Percentiles rank a stretch among this genome's conserved stretches.
Evolutionary conservation across 306 rosid species (phyloP).

Genomic region (Arachis hypogaea): DNA sequence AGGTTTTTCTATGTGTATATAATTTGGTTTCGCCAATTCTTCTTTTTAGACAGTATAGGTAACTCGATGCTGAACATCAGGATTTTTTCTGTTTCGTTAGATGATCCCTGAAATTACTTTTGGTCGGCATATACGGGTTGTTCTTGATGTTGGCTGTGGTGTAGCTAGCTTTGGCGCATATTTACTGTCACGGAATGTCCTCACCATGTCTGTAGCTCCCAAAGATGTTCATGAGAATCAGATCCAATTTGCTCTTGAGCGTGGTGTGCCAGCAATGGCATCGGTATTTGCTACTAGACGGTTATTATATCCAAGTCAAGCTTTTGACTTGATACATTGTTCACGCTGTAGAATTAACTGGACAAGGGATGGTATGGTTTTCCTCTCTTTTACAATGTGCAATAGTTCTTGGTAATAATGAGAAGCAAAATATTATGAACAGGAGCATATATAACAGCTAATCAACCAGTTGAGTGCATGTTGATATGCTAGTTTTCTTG

Average conservation of each 20-base stretch:
- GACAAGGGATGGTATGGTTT: conserved; percentile 84
- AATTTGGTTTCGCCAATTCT: conserved; percentile 7
- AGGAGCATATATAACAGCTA: conserved; percentile 8
- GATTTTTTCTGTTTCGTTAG: conserved; percentile 42
- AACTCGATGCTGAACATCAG: conserved; percentile 42
- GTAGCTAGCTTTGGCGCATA: conserved; percentile 98
- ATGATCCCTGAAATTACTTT: conserved; percentile 84
- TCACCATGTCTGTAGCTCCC: conserved; percentile 91
- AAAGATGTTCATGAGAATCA: conserved; percentile 98
- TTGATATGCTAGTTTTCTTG: conserved; percentile 25
- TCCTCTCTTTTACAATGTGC: conserved; percentile 26
- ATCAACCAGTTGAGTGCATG: conserved; percentile 16
- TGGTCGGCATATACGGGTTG: conserved; percentile 78
- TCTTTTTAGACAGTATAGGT: conserved; percentile 15
- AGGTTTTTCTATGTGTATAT: conserved; percentile 48
- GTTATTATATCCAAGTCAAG: conserved; percentile 86
- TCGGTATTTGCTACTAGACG: conserved; percentile 91
- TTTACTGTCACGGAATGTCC: conserved; percentile 72
- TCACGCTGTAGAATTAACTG: conserved; percentile 95
- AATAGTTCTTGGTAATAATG: conserved; percentile 29
- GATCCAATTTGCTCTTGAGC: conserved; percentile 97
- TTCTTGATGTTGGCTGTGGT: conserved; percentile 92
- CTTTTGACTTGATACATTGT: conserved; percentile 92
- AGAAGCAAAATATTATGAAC: conserved; percentile 18
- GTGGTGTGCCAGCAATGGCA: conserved; percentile 97